Evolutionary conservation across 257 asterid genomes (phyloP).

Genomic region (Nicotiana tabacum): DNA sequence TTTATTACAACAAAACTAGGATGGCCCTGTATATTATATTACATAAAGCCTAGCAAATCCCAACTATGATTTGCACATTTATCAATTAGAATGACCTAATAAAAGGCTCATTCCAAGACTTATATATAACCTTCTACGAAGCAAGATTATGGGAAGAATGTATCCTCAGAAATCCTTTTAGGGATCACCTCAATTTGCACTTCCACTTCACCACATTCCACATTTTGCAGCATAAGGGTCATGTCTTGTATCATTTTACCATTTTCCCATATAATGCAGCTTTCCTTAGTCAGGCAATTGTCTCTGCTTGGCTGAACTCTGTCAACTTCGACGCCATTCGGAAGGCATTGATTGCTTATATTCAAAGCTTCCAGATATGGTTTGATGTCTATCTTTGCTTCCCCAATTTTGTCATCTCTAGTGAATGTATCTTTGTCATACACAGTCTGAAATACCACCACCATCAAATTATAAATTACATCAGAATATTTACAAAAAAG

Average conservation of each 20-base stretch:
- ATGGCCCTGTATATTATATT: neutral
- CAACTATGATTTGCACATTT: neutral
- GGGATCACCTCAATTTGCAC: conserved; percentile 47
- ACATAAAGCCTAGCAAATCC: neutral
- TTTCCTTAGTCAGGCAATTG: conserved; percentile 59
- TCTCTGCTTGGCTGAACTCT: conserved; percentile 44
- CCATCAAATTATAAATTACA: too few species aligned
- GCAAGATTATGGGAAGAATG: neutral
- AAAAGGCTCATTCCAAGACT: neutral
- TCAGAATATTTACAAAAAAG: too few species aligned
- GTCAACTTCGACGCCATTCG: conserved; percentile 56
- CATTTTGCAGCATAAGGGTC: conserved; percentile 50
- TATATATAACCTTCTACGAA: neutral
- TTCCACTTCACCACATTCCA: conserved; percentile 60
- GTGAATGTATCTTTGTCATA: conserved; percentile 80
- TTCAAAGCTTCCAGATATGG: conserved; percentile 47
- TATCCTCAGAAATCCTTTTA: neutral
- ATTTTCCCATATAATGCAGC: conserved; percentile 51
- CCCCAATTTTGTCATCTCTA: conserved; percentile 73
- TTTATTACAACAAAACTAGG: neutral
- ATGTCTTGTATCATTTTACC: conserved; percentile 75
- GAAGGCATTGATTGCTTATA: conserved; percentile 40
- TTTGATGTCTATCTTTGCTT: conserved; percentile 47
- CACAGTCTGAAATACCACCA: conserved; percentile 35
- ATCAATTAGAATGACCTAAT: neutral